A percentile compares a stretch with the other conserved stretches of the same genome.
Evolutionary conservation across 2,329 filamentous ascomycete species (phyloP).

Genomic region (Alternaria solani): DNA sequence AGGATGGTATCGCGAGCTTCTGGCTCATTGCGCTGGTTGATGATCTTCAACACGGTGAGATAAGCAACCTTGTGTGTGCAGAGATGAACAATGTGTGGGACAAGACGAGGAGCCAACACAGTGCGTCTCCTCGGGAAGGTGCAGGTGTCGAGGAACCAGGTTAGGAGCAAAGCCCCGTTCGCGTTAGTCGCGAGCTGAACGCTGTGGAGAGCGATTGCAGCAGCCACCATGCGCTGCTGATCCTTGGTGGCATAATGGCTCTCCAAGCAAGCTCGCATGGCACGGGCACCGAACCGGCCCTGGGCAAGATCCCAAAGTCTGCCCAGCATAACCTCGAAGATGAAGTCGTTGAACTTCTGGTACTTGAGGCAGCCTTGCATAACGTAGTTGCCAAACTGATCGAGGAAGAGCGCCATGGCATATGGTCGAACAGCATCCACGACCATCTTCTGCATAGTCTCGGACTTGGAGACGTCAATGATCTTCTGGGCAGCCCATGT

Average conservation of each 20-base stretch:
- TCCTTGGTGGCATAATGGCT: conserved; percentile 95
- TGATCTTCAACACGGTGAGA: conserved; percentile 94
- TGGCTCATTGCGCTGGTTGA: conserved; percentile 94
- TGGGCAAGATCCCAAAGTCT: conserved; percentile 93
- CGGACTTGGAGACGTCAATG: conserved; percentile 91
- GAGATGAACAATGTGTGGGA: conserved; percentile 90
- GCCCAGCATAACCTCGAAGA: conserved; percentile 96
- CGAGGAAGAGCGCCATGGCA: conserved; percentile 89
- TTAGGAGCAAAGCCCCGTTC: conserved; percentile 91
- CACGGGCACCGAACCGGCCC: conserved; percentile 91
- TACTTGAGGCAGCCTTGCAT: conserved; percentile 96
- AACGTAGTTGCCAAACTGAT: conserved; percentile 99
- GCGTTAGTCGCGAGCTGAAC: conserved; percentile 96
- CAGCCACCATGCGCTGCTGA: conserved; percentile 93
- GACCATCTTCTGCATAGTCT: conserved; percentile 82
- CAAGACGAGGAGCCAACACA: conserved; percentile 88
- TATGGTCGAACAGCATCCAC: conserved; percentile 85
- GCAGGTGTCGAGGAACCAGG: conserved; percentile 98
- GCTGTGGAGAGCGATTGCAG: conserved; percentile 93
- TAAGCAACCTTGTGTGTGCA: conserved; percentile 99
- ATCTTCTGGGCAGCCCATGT: conserved; percentile 99
- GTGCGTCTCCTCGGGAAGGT: conserved; percentile 91
- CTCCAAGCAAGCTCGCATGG: conserved; percentile 95
- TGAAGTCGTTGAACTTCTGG: conserved; percentile 89
- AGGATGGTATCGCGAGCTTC: conserved; percentile 91